Conservation (phyloP, 352 stramenopile species). For the Phytophthora fragariae region DNA sequence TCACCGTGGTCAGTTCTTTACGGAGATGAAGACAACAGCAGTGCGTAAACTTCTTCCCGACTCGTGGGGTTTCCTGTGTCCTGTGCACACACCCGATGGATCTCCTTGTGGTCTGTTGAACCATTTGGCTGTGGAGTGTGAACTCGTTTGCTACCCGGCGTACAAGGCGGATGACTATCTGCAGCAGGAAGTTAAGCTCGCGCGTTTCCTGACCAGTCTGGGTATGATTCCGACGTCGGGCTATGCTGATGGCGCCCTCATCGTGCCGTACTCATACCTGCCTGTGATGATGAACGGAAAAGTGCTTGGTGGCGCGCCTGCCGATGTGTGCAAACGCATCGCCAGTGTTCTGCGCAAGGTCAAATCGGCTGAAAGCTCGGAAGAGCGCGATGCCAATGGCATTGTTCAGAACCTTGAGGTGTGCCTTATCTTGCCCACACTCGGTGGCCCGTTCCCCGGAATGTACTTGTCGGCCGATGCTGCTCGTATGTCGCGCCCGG, state of each 20-base stretch:
- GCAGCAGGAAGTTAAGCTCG: constrained; percentile 78
- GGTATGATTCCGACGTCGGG: constrained; percentile 87
- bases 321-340: constrained; percentile 90
- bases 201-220: constrained; percentile 76
- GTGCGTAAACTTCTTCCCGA: constrained; percentile 98
- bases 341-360: constrained; percentile 68
- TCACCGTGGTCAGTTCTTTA: constrained; percentile 99
- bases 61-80: constrained; percentile 99
- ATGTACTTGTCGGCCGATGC: constrained; percentile 98
- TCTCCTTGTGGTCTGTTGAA: constrained; percentile 98
- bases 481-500: constrained; percentile 94
- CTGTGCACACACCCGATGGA: constrained; percentile 99
- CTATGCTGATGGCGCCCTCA: constrained; percentile 82
- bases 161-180: constrained; percentile 79
- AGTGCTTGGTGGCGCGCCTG: constrained; percentile 92
- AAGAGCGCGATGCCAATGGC: constrained; percentile 70
- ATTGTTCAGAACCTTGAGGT: constrained; percentile 87
- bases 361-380: constrained; percentile 63
- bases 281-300: constrained; percentile 97
- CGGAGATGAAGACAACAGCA: constrained; percentile 99
- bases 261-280: constrained; percentile 93
- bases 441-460: constrained; percentile 96
- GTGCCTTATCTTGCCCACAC: constrained; percentile 77
- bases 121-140: constrained; percentile 96
- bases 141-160: constrained; percentile 84